Evolutionary conservation across 2,329 filamentous ascomycete species (phyloP).

Genomic region (Arthrobotrys sphaeroides): DNA sequence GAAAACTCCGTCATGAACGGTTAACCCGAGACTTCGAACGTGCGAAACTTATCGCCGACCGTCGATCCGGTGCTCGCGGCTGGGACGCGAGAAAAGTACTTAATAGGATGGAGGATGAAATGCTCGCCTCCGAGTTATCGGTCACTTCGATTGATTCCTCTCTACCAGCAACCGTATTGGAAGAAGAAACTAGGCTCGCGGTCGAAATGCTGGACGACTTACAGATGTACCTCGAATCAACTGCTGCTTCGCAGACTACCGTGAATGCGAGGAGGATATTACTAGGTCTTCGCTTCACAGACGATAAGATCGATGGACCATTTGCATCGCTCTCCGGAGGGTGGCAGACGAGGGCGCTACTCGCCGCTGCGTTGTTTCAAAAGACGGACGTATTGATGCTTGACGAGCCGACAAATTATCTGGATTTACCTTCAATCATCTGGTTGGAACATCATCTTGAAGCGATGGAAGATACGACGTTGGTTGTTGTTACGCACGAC

Average conservation of each 20-base stretch:
- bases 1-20: conserved; percentile 71
- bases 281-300: conserved; percentile 75
- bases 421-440: conserved; percentile 82
- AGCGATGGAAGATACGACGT: conserved; percentile 69
- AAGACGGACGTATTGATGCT: conserved; percentile 80
- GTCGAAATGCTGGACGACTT: conserved; percentile 75
- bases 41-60: conserved; percentile 75
- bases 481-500: conserved; percentile 85
- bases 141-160: conserved; percentile 67
- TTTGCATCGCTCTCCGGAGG: conserved; percentile 77
- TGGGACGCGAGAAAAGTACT: conserved; percentile 79
- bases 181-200: conserved; percentile 74
- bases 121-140: conserved; percentile 67
- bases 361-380: conserved; percentile 74
- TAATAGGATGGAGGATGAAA: conserved; percentile 73
- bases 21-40: conserved; percentile 73
- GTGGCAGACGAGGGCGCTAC: conserved; percentile 75
- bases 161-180: conserved; percentile 68
- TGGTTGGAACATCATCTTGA: conserved; percentile 81
- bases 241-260: conserved; percentile 39
- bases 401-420: conserved; percentile 87
- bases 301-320: conserved; percentile 69
- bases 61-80: conserved; percentile 79
- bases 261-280: conserved; percentile 70
- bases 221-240: conserved; percentile 73